Evolutionary conservation across 202 grass and related monocot species (phyloP), one percentile per base, ranked within the genome.

Genomic region (Carex arenaria): DNA sequence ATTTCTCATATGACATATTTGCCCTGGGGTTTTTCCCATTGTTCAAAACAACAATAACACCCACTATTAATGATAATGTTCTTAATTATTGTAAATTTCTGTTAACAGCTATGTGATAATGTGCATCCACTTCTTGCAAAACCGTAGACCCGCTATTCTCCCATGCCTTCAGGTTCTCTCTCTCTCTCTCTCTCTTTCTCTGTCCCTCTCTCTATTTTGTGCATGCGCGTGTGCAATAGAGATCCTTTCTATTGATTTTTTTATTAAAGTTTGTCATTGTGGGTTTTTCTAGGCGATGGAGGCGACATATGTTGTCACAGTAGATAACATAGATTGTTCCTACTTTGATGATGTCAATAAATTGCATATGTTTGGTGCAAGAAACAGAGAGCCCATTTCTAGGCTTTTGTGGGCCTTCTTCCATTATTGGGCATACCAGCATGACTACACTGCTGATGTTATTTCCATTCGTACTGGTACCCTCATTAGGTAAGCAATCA

Each of bases 41-140:
- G 30, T 59, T 38, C 17, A 38, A 40, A 57, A 22, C 53, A 78
- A 38, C 28, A 3, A 73, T 28, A 68, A 65, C 42, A 90, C 51
- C 5, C 61, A 86, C 72, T 85, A 28, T 85, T 68, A 78, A 70
- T 86, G 17, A 55, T 84, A 82, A 2, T 47, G 61, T 82, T 85
- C 51, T 86, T 85, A 64, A 85, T 23, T 22, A 62, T 69, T 77
- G 18, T 57, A 40, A 80, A 63, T 84, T 56, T 66, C 43, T 69
- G 28, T 53, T n/a, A 18, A 82, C 91, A 98, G 95, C 52, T 98
- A 98, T 90, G 95, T 98, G 40, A 93, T 98, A 85, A 98, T 98
- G 95, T 98, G 95, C 85, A 95, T 98, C 85, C 89, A 98, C 73
- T 88, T 92, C 81, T 85, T 98, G 68, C 95, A 98, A 88, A 88